Conservation (phyloP, 441 rosid species). For the Erodium trifolium region DNA sequence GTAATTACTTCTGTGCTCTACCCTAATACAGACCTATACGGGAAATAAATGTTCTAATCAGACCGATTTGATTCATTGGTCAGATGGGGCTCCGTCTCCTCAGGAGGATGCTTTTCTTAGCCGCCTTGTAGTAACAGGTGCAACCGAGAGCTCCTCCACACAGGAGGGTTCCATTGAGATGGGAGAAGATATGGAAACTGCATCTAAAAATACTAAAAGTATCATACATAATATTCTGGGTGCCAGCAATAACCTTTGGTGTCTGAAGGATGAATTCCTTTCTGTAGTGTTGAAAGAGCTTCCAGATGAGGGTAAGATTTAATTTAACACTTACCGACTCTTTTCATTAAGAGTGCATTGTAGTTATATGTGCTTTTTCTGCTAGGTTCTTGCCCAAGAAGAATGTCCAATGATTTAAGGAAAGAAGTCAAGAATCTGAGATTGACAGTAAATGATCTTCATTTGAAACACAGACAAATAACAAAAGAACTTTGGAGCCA, state of each 20-base stretch:
- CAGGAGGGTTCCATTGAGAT: slow-evolving; percentile 32
- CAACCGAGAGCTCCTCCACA: slow-evolving; percentile 69
- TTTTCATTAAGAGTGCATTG: slow-evolving; percentile 14
- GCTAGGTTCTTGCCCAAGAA: slow-evolving; percentile 47
- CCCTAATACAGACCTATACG: neutral
- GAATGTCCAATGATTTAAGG: slow-evolving; percentile 40
- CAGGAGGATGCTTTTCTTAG: slow-evolving; percentile 51
- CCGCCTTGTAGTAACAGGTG: slow-evolving; percentile 71
- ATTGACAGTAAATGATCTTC: slow-evolving; percentile 50
- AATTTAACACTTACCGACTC: neutral
- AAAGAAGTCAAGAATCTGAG: slow-evolving; percentile 59
- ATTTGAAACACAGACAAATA: slow-evolving; percentile 56
- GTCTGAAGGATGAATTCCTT: slow-evolving; percentile 52
- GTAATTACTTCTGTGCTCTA: slow-evolving; percentile 7
- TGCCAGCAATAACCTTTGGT: slow-evolving; percentile 48
- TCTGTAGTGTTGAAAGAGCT: slow-evolving; percentile 39
- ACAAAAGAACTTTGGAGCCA: slow-evolving; percentile 52
- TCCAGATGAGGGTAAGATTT: slow-evolving; percentile 43
- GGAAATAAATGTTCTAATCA: slow-evolving; percentile 28
- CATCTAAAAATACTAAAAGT: slow-evolving; percentile 36
- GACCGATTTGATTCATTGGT: slow-evolving; percentile 22
- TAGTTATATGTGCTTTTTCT: slow-evolving; percentile 21
- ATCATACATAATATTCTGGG: slow-evolving; percentile 40
- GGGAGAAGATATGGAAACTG: slow-evolving; percentile 35
- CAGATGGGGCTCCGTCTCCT: slow-evolving; percentile 44